phyloP scores from a whole-genome alignment of 371 early-diverging fungal genomes.

The Homolaphlyctis polyrhiza region DNA sequence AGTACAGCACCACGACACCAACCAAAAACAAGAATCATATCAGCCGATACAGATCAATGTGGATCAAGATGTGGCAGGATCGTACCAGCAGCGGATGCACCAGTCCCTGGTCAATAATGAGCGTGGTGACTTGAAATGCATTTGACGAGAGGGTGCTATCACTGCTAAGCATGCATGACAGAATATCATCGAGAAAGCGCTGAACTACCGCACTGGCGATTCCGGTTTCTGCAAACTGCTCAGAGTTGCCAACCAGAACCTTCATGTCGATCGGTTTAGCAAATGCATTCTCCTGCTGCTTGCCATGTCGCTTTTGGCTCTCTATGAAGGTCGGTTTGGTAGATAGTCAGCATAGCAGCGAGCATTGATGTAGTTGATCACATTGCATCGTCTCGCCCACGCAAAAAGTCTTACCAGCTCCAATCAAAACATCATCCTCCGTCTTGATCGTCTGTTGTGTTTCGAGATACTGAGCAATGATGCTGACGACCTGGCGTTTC shows the following conservation, averaged over 20 bases:
- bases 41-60: background rate
- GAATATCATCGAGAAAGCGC: slow-evolving; percentile 64
- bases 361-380: too few relatives aligned
- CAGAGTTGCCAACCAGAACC: slow-evolving; percentile 71
- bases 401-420: too few relatives aligned
- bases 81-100: slow-evolving; percentile 77
- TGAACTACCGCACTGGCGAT: slow-evolving; percentile 83
- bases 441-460: slow-evolving; percentile 36
- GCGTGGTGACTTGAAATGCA: slow-evolving; percentile 72
- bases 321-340: too few relatives aligned
- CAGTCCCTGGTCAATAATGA: slow-evolving; percentile 77
- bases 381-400: too few relatives aligned
- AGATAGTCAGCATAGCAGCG: too few relatives aligned
- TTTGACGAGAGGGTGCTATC: slow-evolving; percentile 45
- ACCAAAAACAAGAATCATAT: slow-evolving; percentile 1
- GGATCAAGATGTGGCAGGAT: background rate
- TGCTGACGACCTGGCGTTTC: slow-evolving; percentile 62
- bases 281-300: too few relatives aligned
- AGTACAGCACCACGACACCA: slow-evolving; percentile 5
- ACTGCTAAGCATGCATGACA: slow-evolving; percentile 58
- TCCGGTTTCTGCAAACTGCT: slow-evolving; percentile 75
- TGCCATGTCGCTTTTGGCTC: too few relatives aligned
- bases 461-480: slow-evolving; percentile 64
- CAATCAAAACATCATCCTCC: background rate
- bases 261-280: slow-evolving; percentile 62